phyloP scores from a whole-genome alignment of 352 stramenopile genomes.

The Aphanomyces euteiches region DNA sequence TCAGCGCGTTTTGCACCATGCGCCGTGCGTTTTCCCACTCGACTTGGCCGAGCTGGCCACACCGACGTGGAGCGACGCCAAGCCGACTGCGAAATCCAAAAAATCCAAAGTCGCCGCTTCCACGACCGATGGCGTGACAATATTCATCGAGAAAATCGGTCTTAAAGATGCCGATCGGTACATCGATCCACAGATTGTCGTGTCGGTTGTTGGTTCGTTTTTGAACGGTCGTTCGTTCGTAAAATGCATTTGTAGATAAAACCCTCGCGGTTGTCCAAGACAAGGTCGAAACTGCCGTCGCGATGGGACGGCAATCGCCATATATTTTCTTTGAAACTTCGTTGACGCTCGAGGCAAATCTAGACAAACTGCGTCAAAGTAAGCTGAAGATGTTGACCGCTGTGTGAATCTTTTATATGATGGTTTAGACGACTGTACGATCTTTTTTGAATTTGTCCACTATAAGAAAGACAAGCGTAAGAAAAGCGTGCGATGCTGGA shows the following conservation, averaged over 20 bases:
- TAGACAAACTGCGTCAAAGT: conserved; percentile 55
- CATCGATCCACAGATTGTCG: conserved; percentile 57
- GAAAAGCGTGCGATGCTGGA: conserved; percentile 71
- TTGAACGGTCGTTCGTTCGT: background rate
- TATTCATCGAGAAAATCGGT: conserved; percentile 51
- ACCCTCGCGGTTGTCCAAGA: conserved; percentile 53
- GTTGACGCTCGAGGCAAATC: conserved; percentile 45
- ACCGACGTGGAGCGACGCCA: conserved; percentile 8
- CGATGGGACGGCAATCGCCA: conserved; percentile 40
- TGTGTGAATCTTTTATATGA: background rate
- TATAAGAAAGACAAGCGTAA: conserved; percentile 77
- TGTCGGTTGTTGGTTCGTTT: conserved; percentile 53
- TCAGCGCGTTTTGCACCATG: conserved; percentile 38
- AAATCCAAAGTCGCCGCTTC: too few species aligned
- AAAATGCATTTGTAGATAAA: conserved; percentile 35
- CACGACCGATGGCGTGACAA: background rate
- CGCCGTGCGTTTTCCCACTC: conserved; percentile 44
- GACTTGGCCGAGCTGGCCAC: conserved; percentile 32
- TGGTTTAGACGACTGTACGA: conserved; percentile 44
- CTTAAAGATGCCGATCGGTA: conserved; percentile 63
- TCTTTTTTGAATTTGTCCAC: conserved; percentile 72
- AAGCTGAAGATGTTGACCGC: conserved; percentile 23
- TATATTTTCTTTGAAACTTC: conserved; percentile 48
- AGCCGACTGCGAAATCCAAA: too few species aligned
- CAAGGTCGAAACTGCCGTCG: conserved; percentile 47